These are phyloP conservation scores for Suillus alpinus DNA, from an alignment of 768 basidiomycete genomes.

Conservation along the genomic window DNA sequence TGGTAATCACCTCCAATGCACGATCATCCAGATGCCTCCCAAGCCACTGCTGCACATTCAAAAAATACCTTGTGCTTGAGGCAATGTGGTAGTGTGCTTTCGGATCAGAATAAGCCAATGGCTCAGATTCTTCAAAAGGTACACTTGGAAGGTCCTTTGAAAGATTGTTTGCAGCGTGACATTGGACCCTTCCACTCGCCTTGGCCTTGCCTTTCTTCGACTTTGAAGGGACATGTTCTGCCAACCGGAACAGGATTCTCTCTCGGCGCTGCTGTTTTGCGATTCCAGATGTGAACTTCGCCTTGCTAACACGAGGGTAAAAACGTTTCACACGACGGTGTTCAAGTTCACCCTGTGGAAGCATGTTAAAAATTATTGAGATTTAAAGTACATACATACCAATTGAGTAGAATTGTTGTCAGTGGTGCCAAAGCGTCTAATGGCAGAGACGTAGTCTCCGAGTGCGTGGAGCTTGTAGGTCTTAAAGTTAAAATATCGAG, in stretches of 20 bases:
- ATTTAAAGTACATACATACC: no score
- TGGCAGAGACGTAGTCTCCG: conserved; percentile 27
- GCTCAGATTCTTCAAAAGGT: conserved; percentile 9
- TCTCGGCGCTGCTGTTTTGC: conserved; percentile 20
- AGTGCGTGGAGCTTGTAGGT: conserved; percentile 36
- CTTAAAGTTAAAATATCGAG: conserved; percentile 4
- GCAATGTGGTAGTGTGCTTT: conserved; percentile 24
- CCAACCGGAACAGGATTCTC: not conserved
- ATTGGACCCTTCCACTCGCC: no score
- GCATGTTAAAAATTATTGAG: no score
- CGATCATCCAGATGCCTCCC: conserved; percentile 8
- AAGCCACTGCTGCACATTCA: conserved; percentile 9
- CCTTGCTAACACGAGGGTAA: conserved; percentile 37
- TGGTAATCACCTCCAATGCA: conserved; percentile 15
- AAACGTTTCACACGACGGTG: conserved; percentile 36
- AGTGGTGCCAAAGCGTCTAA: conserved; percentile 30
- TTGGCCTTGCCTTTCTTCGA: not conserved
- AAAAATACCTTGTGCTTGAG: not conserved
- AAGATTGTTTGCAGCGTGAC: not conserved
- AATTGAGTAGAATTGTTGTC: conserved; percentile 37
- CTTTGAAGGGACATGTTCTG: not conserved
- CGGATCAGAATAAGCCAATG: not conserved
- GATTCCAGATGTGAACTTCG: conserved; percentile 27
- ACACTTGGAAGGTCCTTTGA: conserved; percentile 2
- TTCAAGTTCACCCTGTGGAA: conserved; percentile 38